phyloP scores from a whole-genome alignment of 2,329 filamentous ascomycete species.

The Apiospora koreana region DNA sequence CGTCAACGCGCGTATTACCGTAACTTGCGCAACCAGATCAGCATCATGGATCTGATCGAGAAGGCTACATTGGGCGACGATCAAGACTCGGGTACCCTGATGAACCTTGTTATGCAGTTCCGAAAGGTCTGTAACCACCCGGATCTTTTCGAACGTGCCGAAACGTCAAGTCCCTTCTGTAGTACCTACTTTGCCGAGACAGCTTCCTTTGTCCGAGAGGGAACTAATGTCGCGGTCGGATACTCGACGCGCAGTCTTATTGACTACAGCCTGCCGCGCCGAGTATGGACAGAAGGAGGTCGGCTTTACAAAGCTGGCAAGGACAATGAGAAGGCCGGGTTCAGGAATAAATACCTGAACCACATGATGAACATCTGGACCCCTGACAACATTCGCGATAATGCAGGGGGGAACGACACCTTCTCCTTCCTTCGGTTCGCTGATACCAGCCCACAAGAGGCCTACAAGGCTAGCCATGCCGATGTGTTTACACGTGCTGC shows the following conservation, averaged over 20 bases:
- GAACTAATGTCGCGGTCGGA: slow-evolving; percentile 72
- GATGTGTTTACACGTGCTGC: slow-evolving; percentile 75
- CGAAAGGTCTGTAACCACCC: slow-evolving; percentile 99
- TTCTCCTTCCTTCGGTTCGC: slow-evolving; percentile 93
- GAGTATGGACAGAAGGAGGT: slow-evolving; percentile 81
- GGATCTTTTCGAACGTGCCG: slow-evolving; percentile 92
- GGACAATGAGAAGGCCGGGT: slow-evolving; percentile 76
- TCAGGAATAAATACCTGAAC: slow-evolving; percentile 73
- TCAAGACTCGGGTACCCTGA: slow-evolving; percentile 90
- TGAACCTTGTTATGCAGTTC: slow-evolving; percentile 99
- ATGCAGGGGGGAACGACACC: slow-evolving; percentile 58
- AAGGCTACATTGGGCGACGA: slow-evolving; percentile 95
- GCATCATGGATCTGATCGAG: slow-evolving; percentile 97
- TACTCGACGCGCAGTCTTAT: slow-evolving; percentile 90
- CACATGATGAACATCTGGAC: slow-evolving; percentile 91
- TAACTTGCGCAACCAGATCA: slow-evolving; percentile 94
- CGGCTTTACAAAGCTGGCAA: slow-evolving; percentile 73
- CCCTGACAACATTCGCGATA: slow-evolving; percentile 73
- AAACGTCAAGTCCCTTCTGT: slow-evolving; percentile 84
- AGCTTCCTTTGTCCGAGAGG: slow-evolving; percentile 90
- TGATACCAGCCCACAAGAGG: slow-evolving; percentile 74
- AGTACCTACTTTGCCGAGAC: slow-evolving; percentile 91
- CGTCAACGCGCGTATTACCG: slow-evolving; percentile 92
- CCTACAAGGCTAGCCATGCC: slow-evolving; percentile 66
- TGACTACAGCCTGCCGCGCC: slow-evolving; percentile 77